Evolutionary conservation across 352 stramenopile genomes (phyloP).

Genomic region (Aphanomyces invadans): DNA sequence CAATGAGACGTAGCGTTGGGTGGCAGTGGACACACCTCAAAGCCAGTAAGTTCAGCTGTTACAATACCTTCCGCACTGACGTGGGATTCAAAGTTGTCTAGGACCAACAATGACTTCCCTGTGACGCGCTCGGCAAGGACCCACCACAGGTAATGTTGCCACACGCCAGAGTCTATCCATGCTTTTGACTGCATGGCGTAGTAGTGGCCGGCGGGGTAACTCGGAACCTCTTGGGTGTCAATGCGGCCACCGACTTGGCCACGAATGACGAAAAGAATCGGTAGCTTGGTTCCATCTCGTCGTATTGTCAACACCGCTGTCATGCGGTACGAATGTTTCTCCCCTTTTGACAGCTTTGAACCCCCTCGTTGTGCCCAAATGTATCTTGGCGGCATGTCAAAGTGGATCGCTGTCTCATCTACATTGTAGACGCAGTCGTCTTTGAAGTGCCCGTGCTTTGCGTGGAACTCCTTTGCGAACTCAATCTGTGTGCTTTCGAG

Average conservation of each 20-base stretch:
- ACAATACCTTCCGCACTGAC: not conserved
- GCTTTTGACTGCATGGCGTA: constrained; percentile 28
- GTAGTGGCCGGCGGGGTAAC: constrained; percentile 21
- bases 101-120: constrained; percentile 23
- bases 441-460: not conserved
- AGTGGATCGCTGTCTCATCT: constrained; percentile 26
- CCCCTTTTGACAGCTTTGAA: not conserved
- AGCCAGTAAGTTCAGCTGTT: not conserved
- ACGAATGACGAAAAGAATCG: not conserved
- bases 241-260: not conserved
- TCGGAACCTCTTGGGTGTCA: constrained; percentile 15
- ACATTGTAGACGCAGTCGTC: constrained; percentile 9
- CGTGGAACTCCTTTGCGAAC: not conserved
- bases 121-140: constrained; percentile 13
- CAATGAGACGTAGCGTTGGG: constrained; percentile 21
- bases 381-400: constrained; percentile 14
- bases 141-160: constrained; percentile 22
- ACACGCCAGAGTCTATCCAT: constrained; percentile 25
- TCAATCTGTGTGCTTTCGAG: not conserved
- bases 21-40: not conserved
- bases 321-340: constrained; percentile 25
- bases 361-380: constrained; percentile 26
- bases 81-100: constrained; percentile 29
- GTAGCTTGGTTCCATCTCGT: not conserved
- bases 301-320: constrained; percentile 24